Base-by-base conservation (phyloP, 192 early-diverging fungal species). In the Rhizophagus clarus region DNA sequence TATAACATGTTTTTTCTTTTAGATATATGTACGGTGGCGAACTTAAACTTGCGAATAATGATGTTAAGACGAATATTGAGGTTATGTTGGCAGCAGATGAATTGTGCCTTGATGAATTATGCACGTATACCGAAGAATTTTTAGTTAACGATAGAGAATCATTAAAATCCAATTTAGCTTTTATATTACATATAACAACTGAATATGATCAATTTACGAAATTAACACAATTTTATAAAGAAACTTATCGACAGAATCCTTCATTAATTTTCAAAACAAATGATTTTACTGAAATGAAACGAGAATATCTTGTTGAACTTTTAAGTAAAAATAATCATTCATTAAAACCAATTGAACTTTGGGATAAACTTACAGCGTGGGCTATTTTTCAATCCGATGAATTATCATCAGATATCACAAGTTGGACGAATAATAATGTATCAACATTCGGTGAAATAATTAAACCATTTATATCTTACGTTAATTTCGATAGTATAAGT, bases 351-450 rank as follows among this genome's bases (percentile, higher is more conserved):
- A 62, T 62, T 26, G 61, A 62, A 26, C 12, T 70, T 22, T 70
- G 68, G 68, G 20, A 42, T 42, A 70, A 42, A n/a, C 29, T 70
- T 22, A 8, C 29, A 32, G 68, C 29, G n/a, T 70, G 68, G 68
- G n/a, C 31, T 20, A 69, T 70, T 15, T 32, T 29, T 5, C 11
- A 70, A 12, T 20, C 29, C 1, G 0, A 24, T n/a, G n/a, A 24
- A 42, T 70, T 70, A 70, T 12, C 68, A 26, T 24, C 22, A 10
- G 11, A 62, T 8, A 62, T 62, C 7, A 26, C 61, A 26, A 17
- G 1, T 26, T 62, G 61, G 61, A 62, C 61, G 0, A 24, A 22
- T 24, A 24, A 62, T 62, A 26, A 62, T 62, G 26, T 62, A 5
- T 11, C n/a, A 26, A 62, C 61, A 26, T 62, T 62, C 11, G 61